Percentiles rank a stretch among this genome's conserved stretches.
These are phyloP conservation scores for Gremmenia infestans DNA, from an alignment of 2,329 filamentous ascomycete genomes.

Conservation along the genomic window DNA sequence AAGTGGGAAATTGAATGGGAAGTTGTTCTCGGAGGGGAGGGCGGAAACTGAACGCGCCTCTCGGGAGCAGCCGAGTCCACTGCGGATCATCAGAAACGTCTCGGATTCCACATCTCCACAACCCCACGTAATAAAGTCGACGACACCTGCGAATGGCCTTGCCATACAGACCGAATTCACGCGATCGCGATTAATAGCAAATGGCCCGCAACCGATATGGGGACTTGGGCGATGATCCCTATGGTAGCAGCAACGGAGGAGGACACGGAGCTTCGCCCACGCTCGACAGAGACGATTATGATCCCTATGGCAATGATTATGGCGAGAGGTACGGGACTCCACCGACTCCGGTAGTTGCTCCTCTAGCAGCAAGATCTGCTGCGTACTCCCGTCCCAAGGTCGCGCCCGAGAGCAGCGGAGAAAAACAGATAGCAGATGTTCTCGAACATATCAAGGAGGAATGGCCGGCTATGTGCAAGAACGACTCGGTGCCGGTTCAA, in stretches of 20 bases:
- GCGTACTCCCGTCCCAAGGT: constrained; percentile 16
- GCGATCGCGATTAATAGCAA: constrained; percentile 18
- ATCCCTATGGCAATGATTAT: constrained; percentile 28
- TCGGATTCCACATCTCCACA: constrained; percentile 2
- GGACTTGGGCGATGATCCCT: constrained; percentile 28
- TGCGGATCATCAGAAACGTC: constrained; percentile 1
- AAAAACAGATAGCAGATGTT: constrained; percentile 40
- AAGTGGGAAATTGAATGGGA: background rate
- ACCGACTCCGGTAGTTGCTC: constrained; percentile 16
- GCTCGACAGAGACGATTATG: constrained; percentile 27
- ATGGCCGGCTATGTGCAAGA: constrained; percentile 88
- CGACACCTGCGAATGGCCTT: constrained; percentile 19
- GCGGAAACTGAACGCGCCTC: background rate
- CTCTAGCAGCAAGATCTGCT: constrained; percentile 15
- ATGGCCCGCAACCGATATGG: constrained; percentile 32
- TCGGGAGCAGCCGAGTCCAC: constrained; percentile 1
- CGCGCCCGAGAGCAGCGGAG: constrained; percentile 27
- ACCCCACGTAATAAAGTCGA: background rate
- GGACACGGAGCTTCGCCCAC: constrained; percentile 21
- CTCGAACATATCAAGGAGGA: constrained; percentile 80
- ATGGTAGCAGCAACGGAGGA: constrained; percentile 17
- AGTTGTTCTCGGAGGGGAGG: background rate
- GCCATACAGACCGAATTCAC: constrained; percentile 12
- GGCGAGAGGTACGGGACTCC: constrained; percentile 26
- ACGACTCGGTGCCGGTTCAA: constrained; percentile 87